phyloP scores from a whole-genome alignment of 139 green algal genomes.

The Haematococcus sp. region DNA sequence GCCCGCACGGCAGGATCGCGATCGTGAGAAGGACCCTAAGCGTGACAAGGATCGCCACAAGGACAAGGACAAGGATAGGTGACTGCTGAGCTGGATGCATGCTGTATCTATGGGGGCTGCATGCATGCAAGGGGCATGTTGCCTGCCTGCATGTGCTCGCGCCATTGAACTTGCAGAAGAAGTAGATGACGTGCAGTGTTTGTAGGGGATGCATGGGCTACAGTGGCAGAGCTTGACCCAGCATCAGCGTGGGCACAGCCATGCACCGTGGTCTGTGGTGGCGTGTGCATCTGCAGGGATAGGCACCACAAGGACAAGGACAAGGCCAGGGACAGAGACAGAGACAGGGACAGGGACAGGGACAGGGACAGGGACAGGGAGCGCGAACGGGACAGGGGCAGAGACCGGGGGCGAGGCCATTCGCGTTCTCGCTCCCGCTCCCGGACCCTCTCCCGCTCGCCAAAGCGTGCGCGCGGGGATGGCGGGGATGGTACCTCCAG shows the following conservation, averaged over 20 bases:
- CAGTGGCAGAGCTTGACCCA: too few relatives aligned
- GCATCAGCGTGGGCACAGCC: too few relatives aligned
- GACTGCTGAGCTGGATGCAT: background rate
- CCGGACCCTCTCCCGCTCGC: background rate
- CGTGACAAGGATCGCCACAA: background rate
- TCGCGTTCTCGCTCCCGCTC: background rate
- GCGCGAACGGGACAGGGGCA: background rate
- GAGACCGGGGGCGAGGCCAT: background rate
- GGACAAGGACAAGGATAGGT: conserved; percentile 16
- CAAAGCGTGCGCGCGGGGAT: conserved; percentile 7
- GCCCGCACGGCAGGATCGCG: background rate
- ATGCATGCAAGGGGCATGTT: background rate
- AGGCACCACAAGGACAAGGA: conserved; percentile 21
- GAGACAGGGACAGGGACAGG: background rate
- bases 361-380: conserved; percentile 8
- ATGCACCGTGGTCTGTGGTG: background rate
- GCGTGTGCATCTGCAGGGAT: background rate
- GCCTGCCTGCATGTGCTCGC: background rate
- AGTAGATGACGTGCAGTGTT: too few relatives aligned
- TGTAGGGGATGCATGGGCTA: too few relatives aligned
- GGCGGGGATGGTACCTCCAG: background rate
- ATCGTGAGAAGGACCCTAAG: conserved; percentile 8
- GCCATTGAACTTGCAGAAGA: background rate
- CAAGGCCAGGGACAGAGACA: conserved; percentile 1
- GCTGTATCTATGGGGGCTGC: background rate